Evolutionary conservation across 768 basidiomycete genomes (phyloP).

Genomic region (Mycena galopus): DNA sequence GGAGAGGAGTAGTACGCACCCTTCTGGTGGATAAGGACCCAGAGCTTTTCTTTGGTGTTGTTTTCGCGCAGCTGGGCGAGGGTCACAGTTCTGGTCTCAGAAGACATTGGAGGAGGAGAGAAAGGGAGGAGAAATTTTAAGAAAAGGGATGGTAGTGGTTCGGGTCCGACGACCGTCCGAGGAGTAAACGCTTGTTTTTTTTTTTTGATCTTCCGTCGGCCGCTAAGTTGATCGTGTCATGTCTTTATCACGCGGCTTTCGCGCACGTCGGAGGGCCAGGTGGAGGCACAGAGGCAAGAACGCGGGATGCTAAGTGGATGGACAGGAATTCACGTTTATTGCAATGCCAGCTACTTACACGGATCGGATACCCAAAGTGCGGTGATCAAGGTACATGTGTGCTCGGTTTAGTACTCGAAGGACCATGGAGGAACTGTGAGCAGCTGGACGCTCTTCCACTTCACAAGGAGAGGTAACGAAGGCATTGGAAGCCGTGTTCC

Average conservation of each 20-base stretch:
- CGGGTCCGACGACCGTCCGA: slow-evolving; percentile 45
- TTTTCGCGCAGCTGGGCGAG: slow-evolving; percentile 84
- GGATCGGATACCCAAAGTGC: too few relatives aligned
- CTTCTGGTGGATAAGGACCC: slow-evolving; percentile 87
- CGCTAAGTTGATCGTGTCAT: too few relatives aligned
- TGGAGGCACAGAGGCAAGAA: too few relatives aligned
- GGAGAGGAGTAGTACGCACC: slow-evolving; percentile 63
- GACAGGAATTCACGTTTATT: too few relatives aligned
- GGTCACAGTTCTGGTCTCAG: slow-evolving; percentile 70
- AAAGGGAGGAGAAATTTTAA: slow-evolving; percentile 30
- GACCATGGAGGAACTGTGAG: slow-evolving; percentile 57
- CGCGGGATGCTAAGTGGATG: too few relatives aligned
- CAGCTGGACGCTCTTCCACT: slow-evolving; percentile 77
- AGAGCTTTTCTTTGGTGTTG: slow-evolving; percentile 81
- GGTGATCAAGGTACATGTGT: slow-evolving; percentile 50
- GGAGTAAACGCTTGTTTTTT: slow-evolving; percentile 31
- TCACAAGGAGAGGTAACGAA: slow-evolving; percentile 84
- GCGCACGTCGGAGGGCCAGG: too few relatives aligned
- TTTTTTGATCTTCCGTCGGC: not conserved
- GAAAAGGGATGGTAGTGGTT: slow-evolving; percentile 41
- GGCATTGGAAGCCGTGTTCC: slow-evolving; percentile 80
- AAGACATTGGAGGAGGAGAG: slow-evolving; percentile 44
- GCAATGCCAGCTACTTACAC: too few relatives aligned
- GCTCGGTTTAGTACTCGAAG: slow-evolving; percentile 86
- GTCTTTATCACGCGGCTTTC: too few relatives aligned